Conservation (phyloP, 129 eudicot genomes). For the Tagetes patula region DNA sequence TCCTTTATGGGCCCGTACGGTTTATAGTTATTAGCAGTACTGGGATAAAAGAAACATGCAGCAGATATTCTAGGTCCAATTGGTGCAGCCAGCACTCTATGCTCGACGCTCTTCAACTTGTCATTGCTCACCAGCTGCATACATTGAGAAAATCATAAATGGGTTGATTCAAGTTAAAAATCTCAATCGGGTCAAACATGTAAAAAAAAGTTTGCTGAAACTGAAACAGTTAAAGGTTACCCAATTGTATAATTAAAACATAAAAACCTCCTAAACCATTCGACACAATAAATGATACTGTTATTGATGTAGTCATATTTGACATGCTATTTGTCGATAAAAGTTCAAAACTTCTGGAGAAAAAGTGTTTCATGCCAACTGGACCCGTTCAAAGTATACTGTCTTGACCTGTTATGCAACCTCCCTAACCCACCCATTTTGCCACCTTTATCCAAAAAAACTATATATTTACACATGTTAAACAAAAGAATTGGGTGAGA, state of each 20-base stretch:
- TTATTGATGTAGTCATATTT: background rate
- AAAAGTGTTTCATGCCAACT: background rate
- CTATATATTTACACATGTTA: background rate
- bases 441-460: background rate
- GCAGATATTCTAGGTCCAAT: constrained; percentile 56
- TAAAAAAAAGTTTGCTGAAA: background rate
- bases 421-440: background rate
- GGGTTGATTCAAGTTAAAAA: background rate
- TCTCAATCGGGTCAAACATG: background rate
- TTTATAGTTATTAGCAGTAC: constrained; percentile 24
- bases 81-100: constrained; percentile 45
- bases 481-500: background rate
- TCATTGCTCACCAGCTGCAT: constrained; percentile 56
- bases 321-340: background rate
- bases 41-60: constrained; percentile 52
- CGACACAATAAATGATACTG: background rate
- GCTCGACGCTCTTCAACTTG: constrained; percentile 53
- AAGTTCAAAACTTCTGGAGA: background rate
- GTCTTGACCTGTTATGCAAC: background rate
- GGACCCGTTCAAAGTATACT: background rate
- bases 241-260: background rate
- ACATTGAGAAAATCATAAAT: background rate
- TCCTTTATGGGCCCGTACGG: constrained; percentile 46
- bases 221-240: background rate
- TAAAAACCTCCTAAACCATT: background rate